These are phyloP conservation scores for Aureobasidium sp. DNA, from an alignment of 2,329 filamentous ascomycete genomes.

Conservation along the genomic window DNA sequence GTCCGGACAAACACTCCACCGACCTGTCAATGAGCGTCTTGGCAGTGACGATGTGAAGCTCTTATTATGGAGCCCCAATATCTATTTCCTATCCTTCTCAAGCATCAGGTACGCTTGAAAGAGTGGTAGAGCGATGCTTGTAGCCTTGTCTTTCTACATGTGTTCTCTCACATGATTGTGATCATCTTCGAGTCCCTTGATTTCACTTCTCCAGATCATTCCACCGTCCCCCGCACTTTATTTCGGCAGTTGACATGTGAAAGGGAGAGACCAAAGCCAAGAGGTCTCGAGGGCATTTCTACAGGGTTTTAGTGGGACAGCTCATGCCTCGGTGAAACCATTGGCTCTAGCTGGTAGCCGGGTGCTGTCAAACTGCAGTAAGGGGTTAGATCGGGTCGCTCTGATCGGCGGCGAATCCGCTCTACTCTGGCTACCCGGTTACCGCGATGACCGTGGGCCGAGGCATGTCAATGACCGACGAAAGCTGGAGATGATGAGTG, in stretches of 20 bases:
- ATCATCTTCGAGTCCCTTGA: neutral
- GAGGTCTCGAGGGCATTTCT: neutral
- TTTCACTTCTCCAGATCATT: constrained; percentile 4
- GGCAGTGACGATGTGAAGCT: neutral
- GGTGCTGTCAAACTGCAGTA: neutral
- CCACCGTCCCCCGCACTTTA: constrained; percentile 3
- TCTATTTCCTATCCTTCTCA: too few relatives aligned
- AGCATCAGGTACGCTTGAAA: neutral
- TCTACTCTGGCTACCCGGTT: constrained; percentile 5
- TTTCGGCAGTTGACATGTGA: constrained; percentile 13
- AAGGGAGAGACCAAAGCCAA: constrained; percentile 13
- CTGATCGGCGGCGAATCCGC: neutral
- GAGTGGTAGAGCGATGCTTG: neutral
- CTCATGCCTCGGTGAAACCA: neutral
- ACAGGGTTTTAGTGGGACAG: neutral
- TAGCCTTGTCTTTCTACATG: neutral
- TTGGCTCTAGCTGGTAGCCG: neutral
- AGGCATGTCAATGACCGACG: constrained; percentile 12
- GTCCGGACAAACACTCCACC: neutral
- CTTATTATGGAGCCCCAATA: too few relatives aligned
- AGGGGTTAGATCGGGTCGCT: neutral
- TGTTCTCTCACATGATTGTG: constrained; percentile 6
- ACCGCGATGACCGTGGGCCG: constrained; percentile 10
- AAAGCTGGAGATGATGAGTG: constrained; percentile 13
- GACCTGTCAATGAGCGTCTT: constrained; percentile 1